Base-by-base conservation (phyloP, 805 yeast genomes). In the Blastobotrys peoriensis region DNA sequence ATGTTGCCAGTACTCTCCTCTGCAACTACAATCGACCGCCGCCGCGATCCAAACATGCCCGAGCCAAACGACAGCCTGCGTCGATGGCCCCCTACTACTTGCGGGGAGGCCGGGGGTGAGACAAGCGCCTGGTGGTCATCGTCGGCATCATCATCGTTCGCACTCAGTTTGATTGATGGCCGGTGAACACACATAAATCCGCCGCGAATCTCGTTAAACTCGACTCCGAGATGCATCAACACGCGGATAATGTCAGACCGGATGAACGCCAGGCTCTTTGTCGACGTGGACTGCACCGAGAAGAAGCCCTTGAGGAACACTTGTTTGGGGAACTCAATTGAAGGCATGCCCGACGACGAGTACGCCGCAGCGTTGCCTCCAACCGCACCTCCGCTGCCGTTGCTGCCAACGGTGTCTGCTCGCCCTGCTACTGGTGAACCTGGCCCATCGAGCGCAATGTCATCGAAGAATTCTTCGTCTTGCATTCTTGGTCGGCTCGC, bases 241-340 rank as follows among this genome's bases (percentile, higher is more conserved):
- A 84, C 91, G 17, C 79, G 74, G 22, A 89, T 84, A 34, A 89
- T 80, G 60, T 85, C 89, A 58, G 84, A 80, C 44, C 97, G 76
- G 46, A 89, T 88, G 50, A 86, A 84, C 9, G 95, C 89, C 45
- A 91, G 71, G 16, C 96, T 93, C 57, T 87, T 87, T 3, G 96
- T 86, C 2, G 96, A 87, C 0, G 98, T 89, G 1, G 95, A 86
- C 66, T 89, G 96, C 40, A 89, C 97, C 48, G 91, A 81, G 66
- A 89, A 89, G 59, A 91, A 89, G 1, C 97, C 97, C 61, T 88
- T 86, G 62, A 89, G 73, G 69, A 87, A 88, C 52, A 89, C 74
- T 1, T 95, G 89, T 66, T 83, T 83, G 48, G 96, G 95, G 60
- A 80, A 86, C 59, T 89, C 96, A 61, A 91, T 87, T 0, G 96